phyloP scores from a whole-genome alignment of 371 early-diverging fungal genomes.

The Mycotypha africana region DNA sequence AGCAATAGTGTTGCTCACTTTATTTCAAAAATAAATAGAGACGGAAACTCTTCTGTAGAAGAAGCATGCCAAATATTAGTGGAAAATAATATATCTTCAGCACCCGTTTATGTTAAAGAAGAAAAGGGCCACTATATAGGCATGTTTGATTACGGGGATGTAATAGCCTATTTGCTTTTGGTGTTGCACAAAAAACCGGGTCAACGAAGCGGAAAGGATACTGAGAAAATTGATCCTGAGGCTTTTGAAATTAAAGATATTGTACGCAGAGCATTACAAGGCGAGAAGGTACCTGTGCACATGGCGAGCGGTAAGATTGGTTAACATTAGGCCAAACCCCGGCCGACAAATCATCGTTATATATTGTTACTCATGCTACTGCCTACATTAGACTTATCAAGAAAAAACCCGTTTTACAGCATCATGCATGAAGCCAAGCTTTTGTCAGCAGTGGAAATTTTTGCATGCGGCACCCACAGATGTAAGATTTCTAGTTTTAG shows the following conservation, averaged over 20 bases:
- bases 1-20: neutral
- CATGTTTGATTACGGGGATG: slow-evolving; percentile 85
- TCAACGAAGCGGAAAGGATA: slow-evolving; percentile 15
- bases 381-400: slow-evolving; percentile 57
- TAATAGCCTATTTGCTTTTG: slow-evolving; percentile 44
- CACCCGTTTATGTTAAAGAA: slow-evolving; percentile 64
- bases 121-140: slow-evolving; percentile 52
- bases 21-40: slow-evolving; percentile 14
- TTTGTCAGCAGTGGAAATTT: slow-evolving; percentile 64
- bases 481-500: no score
- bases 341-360: no score
- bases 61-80: slow-evolving; percentile 41
- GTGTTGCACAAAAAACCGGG: slow-evolving; percentile 23
- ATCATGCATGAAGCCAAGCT: slow-evolving; percentile 71
- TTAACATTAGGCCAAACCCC: neutral
- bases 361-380: no score
- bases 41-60: slow-evolving; percentile 35
- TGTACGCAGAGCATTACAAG: slow-evolving; percentile 47
- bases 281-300: slow-evolving; percentile 60
- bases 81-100: slow-evolving; percentile 53
- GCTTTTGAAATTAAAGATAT: slow-evolving; percentile 55
- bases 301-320: slow-evolving; percentile 48
- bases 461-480: slow-evolving; percentile 72
- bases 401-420: slow-evolving; percentile 78
- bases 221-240: slow-evolving; percentile 7